Evolutionary conservation across 1,284 basidiomycete species (phyloP).

Genomic region (Erythrobasidium hasegawianum): DNA sequence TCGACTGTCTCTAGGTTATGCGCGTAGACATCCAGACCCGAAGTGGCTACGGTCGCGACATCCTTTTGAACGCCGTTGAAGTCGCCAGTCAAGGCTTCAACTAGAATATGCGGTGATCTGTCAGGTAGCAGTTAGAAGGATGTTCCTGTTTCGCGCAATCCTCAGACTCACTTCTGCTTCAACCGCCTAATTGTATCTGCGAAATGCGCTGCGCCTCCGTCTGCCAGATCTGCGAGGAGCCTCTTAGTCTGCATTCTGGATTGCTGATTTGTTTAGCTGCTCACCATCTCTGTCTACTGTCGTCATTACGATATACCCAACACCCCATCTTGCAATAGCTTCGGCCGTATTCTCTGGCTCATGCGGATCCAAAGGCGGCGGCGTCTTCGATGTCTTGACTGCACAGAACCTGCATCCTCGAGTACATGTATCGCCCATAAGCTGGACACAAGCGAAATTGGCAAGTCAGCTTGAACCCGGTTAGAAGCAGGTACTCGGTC

Average conservation of each 20-base stretch:
- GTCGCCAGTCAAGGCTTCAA: constrained; percentile 95
- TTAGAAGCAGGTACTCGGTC: too few species aligned
- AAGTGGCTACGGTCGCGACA: constrained; percentile 78
- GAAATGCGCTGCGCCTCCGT: constrained; percentile 91
- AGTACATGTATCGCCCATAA: constrained; percentile 99
- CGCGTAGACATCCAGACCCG: constrained; percentile 94
- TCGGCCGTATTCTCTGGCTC: constrained; percentile 98
- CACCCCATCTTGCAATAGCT: constrained; percentile 94
- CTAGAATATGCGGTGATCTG: constrained; percentile 88
- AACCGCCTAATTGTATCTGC: constrained; percentile 91
- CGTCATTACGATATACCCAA: constrained; percentile 97
- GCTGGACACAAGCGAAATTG: constrained; percentile 54
- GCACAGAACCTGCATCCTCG: constrained; percentile 97
- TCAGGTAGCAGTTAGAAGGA: too few species aligned
- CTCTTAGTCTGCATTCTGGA: too few species aligned
- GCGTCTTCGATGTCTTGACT: constrained; percentile 85
- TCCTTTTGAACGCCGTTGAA: constrained; percentile 74
- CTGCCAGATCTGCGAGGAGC: constrained; percentile 75
- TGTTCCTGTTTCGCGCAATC: too few species aligned
- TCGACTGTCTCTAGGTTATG: constrained; percentile 98
- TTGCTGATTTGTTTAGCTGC: too few species aligned
- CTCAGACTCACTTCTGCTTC: constrained; percentile 72
- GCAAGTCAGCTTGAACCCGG: background rate
- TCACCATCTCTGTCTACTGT: constrained; percentile 93
- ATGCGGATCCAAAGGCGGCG: constrained; percentile 87